A percentile compares a stretch with the other conserved stretches of the same genome.
phyloP scores from a whole-genome alignment of 2,329 filamentous ascomycete species.

The Pseudohalonectria lignicola region DNA sequence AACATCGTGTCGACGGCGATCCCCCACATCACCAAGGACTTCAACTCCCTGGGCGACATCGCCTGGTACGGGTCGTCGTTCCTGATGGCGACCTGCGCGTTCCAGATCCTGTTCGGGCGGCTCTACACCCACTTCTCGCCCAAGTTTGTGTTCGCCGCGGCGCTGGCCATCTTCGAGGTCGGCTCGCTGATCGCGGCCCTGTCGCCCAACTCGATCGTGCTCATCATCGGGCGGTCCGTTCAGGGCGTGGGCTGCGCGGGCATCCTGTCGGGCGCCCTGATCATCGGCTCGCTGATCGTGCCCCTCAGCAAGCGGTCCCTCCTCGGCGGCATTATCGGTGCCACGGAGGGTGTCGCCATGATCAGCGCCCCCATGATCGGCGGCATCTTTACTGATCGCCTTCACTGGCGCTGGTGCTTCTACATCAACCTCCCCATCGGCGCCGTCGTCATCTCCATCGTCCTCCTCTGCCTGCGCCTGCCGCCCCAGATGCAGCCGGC shows the following conservation, averaged over 20 bases:
- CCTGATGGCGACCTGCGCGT: slow-evolving; percentile 9
- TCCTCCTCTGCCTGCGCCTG: slow-evolving; percentile 9
- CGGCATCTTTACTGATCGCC: slow-evolving; percentile 20
- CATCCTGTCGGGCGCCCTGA: slow-evolving; percentile 35
- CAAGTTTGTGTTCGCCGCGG: slow-evolving; percentile 31
- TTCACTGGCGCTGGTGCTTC: slow-evolving; percentile 25
- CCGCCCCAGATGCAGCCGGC: not conserved
- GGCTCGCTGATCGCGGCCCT: slow-evolving; percentile 26
- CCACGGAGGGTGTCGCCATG: slow-evolving; percentile 16
- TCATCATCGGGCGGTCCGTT: slow-evolving; percentile 41
- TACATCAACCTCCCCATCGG: slow-evolving; percentile 26
- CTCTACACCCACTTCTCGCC: slow-evolving; percentile 25
- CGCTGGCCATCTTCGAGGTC: slow-evolving; percentile 26
- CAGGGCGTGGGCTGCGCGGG: slow-evolving; percentile 40
- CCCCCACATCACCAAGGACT: slow-evolving; percentile 10
- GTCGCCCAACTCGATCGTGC: slow-evolving; percentile 31
- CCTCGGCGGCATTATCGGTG: slow-evolving; percentile 9
- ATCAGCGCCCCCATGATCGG: slow-evolving; percentile 21
- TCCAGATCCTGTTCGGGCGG: slow-evolving; percentile 26
- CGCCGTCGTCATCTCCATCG: slow-evolving; percentile 12
- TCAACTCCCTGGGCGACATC: slow-evolving; percentile 8
- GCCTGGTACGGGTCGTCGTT: slow-evolving; percentile 12
- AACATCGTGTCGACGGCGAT: slow-evolving; percentile 5
- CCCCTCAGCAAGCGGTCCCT: slow-evolving; percentile 9
- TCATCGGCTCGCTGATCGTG: slow-evolving; percentile 22